Percentiles rank a stretch among this genome's conserved stretches.
These are phyloP conservation scores for Coemansia guatemalensis DNA, from an alignment of 192 early-diverging fungal species.

Conservation along the genomic window DNA sequence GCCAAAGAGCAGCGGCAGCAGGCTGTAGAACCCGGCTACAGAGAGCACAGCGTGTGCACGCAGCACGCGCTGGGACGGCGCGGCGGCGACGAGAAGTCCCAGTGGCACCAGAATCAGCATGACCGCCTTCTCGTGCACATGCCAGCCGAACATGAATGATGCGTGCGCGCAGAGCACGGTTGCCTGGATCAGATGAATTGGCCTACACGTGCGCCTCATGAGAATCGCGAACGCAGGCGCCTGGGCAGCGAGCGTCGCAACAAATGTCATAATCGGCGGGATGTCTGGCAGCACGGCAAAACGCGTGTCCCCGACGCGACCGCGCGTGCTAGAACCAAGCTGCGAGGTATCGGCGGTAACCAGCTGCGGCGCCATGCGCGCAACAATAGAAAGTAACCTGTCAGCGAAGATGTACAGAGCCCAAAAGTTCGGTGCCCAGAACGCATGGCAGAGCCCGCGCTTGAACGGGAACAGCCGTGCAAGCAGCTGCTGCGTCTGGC, in stretches of 20 bases:
- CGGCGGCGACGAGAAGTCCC: conserved; percentile 31
- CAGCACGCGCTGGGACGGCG: conserved; percentile 27
- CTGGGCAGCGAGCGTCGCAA: conserved; percentile 72
- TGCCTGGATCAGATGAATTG: conserved; percentile 62
- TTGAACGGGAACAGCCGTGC: conserved; percentile 92
- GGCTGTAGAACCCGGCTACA: conserved; percentile 41
- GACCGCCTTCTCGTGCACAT: conserved; percentile 98
- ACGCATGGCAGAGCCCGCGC: conserved; percentile 94
- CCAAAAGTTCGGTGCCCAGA: conserved; percentile 98
- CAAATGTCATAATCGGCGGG: conserved; percentile 65
- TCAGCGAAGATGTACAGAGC: conserved; percentile 85
- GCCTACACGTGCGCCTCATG: conserved; percentile 44
- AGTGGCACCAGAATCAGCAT: conserved; percentile 64
- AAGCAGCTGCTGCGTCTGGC: conserved; percentile 75
- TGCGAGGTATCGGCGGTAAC: background rate
- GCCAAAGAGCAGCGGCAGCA: conserved; percentile 54
- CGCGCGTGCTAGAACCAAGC: conserved; percentile 72
- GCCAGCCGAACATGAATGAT: conserved; percentile 96
- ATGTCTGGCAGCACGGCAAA: conserved; percentile 82
- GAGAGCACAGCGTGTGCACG: conserved; percentile 45
- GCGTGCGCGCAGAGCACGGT: conserved; percentile 80
- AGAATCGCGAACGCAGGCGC: conserved; percentile 42
- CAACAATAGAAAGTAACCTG: conserved; percentile 55
- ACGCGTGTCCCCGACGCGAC: conserved; percentile 82
- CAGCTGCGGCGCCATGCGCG: background rate